A percentile compares a stretch with the other conserved stretches of the same genome.
Evolutionary conservation across 805 yeast species (phyloP).

Genomic region (Cyberlindnera xishuangbannaensis): DNA sequence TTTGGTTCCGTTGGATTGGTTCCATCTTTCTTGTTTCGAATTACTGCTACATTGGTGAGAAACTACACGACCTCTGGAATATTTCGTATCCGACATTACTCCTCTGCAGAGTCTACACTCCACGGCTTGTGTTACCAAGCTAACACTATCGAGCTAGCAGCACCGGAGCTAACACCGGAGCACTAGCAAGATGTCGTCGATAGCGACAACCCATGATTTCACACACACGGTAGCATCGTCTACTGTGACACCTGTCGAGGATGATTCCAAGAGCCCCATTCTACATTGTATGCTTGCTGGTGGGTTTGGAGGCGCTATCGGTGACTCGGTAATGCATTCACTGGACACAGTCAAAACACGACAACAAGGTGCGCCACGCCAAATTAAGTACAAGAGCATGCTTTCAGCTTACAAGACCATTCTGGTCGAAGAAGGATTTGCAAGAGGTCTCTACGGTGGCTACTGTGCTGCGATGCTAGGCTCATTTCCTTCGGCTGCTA

Average conservation of each 20-base stretch:
- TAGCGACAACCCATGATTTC: constrained; percentile 9
- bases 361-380: constrained; percentile 87
- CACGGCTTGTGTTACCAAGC: too few species aligned
- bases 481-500: constrained; percentile 87
- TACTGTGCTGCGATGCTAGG: constrained; percentile 90
- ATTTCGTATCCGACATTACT: too few species aligned
- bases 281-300: constrained; percentile 76
- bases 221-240: constrained; percentile 15
- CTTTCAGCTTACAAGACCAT: constrained; percentile 70
- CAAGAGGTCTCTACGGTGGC: constrained; percentile 86
- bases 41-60: too few species aligned
- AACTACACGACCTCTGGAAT: too few species aligned
- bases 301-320: constrained; percentile 90
- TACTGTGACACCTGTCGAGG: constrained; percentile 13
- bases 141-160: too few species aligned
- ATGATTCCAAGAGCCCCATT: constrained; percentile 31
- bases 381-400: constrained; percentile 66
- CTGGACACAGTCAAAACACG: constrained; percentile 94
- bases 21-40: too few species aligned
- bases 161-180: too few species aligned
- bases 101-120: too few species aligned
- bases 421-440: constrained; percentile 76
- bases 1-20: too few species aligned
- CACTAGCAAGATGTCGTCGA: too few species aligned
- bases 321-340: constrained; percentile 92